Evolutionary conservation across 2,329 filamentous ascomycete genomes (phyloP).

Genomic region (Biscogniauxia marginata): DNA sequence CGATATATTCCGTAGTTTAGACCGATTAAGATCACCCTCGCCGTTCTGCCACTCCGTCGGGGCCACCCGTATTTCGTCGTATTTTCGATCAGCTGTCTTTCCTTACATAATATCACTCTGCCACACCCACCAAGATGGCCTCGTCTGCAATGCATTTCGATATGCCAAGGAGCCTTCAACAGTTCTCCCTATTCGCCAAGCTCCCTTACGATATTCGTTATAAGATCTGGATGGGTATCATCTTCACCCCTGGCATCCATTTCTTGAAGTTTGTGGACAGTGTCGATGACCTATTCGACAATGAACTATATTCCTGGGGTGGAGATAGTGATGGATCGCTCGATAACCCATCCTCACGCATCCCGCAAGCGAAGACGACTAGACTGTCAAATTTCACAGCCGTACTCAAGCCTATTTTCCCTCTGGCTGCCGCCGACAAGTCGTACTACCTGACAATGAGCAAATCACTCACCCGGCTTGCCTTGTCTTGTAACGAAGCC

Average conservation of each 20-base stretch:
- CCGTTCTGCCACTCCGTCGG: background rate
- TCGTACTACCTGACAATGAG: conserved; percentile 29
- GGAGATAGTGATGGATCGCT: conserved; percentile 4
- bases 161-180: conserved; percentile 22
- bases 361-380: background rate
- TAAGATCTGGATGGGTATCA: conserved; percentile 28
- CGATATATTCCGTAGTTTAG: background rate
- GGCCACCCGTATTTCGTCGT: background rate
- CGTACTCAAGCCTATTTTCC: conserved; percentile 23
- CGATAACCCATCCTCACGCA: background rate
- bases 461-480: conserved; percentile 24
- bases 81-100: background rate
- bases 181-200: conserved; percentile 24
- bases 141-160: conserved; percentile 17
- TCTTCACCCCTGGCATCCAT: conserved; percentile 32
- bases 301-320: conserved; percentile 1
- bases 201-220: conserved; percentile 31
- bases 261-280: conserved; percentile 29
- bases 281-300: conserved; percentile 5
- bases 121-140: conserved; percentile 4
- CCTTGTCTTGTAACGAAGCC: conserved; percentile 25
- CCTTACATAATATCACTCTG: background rate
- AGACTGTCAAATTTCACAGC: conserved; percentile 15
- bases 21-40: background rate
- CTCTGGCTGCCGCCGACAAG: conserved; percentile 23